Conservation (phyloP, 345 rosid species). For the Turritis glabra region DNA sequence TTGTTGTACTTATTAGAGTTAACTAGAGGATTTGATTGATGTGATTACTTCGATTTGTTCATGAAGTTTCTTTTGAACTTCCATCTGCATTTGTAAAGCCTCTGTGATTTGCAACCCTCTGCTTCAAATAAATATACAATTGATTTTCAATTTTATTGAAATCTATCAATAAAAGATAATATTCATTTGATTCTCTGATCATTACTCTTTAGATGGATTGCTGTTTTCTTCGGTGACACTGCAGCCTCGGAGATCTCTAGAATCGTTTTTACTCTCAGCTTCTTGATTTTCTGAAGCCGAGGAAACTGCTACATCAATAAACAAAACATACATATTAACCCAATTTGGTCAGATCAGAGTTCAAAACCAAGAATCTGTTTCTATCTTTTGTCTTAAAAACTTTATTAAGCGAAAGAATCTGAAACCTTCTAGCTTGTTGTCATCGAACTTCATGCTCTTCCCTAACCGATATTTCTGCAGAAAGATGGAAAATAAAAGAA, state of each 20-base stretch:
- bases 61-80: slow-evolving; percentile 88
- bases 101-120: slow-evolving; percentile 73
- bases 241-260: slow-evolving; percentile 5
- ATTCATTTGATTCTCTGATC: slow-evolving; percentile 25
- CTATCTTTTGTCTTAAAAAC: background rate
- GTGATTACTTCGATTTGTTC: slow-evolving; percentile 81
- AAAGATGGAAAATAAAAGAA: slow-evolving; percentile 21
- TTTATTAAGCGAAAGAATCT: background rate
- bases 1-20: background rate
- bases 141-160: background rate
- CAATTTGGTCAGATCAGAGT: slow-evolving; percentile 10
- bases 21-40: background rate
- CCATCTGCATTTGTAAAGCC: slow-evolving; percentile 89
- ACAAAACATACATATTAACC: background rate
- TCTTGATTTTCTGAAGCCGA: slow-evolving; percentile 33
- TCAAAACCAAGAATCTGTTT: too few species aligned
- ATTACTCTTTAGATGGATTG: slow-evolving; percentile 62
- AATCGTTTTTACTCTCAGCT: slow-evolving; percentile 32
- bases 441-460: slow-evolving; percentile 60
- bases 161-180: background rate
- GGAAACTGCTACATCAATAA: slow-evolving; percentile 28
- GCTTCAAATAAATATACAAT: slow-evolving; percentile 35
- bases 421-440: slow-evolving; percentile 37
- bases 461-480: slow-evolving; percentile 90
- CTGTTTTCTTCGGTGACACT: slow-evolving; percentile 41